These are phyloP conservation scores for Pestalotiopsis sp. DNA, from an alignment of 2,329 filamentous ascomycete species.

Conservation along the genomic window DNA sequence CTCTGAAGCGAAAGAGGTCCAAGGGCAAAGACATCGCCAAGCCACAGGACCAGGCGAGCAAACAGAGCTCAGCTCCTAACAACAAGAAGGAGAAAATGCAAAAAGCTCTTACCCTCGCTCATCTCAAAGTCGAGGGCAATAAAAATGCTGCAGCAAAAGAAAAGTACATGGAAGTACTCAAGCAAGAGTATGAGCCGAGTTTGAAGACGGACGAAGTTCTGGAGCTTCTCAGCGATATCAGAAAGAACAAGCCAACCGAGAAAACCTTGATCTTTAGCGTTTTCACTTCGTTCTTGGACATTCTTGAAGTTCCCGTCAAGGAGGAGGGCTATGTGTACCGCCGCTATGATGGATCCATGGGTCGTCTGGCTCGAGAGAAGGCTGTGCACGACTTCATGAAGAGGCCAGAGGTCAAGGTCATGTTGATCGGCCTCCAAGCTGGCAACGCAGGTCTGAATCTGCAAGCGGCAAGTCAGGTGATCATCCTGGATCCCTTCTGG, in stretches of 20 bases:
- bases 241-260: constrained; percentile 22
- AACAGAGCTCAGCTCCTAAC: constrained; percentile 14
- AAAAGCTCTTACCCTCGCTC: constrained; percentile 17
- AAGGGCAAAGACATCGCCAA: background rate
- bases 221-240: constrained; percentile 26
- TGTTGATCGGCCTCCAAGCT: constrained; percentile 73
- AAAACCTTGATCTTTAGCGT: constrained; percentile 34
- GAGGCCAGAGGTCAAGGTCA: constrained; percentile 40
- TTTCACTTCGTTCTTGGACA: constrained; percentile 34
- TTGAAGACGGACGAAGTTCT: constrained; percentile 31
- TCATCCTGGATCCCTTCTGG: constrained; percentile 12
- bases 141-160: constrained; percentile 24
- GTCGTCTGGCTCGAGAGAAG: constrained; percentile 18
- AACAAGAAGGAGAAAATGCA: constrained; percentile 11
- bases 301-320: constrained; percentile 31
- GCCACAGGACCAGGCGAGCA: constrained; percentile 15
- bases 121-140: constrained; percentile 24
- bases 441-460: constrained; percentile 59
- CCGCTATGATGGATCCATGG: constrained; percentile 34
- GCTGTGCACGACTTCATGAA: constrained; percentile 28
- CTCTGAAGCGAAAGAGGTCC: background rate
- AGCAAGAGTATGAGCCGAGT: constrained; percentile 28
- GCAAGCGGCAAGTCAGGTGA: constrained; percentile 8
- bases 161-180: constrained; percentile 24
- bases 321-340: constrained; percentile 25